Evolutionary conservation across 2,329 filamentous ascomycete species (phyloP).

Genomic region (Epichloe aotearoae): DNA sequence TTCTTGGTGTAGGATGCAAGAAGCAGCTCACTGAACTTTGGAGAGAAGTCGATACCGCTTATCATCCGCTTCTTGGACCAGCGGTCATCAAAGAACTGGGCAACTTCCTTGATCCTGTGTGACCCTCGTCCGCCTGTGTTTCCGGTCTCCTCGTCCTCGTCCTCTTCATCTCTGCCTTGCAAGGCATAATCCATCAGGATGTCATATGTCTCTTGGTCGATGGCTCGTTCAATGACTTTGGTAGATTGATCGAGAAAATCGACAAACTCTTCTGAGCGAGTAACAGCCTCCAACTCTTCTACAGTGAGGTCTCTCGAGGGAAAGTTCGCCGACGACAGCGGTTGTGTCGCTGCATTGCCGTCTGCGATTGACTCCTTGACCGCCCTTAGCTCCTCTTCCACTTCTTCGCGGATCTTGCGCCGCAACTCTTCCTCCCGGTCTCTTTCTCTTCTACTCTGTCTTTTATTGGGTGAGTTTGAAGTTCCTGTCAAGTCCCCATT

Average conservation of each 20-base stretch:
- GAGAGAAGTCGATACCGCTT: slow-evolving; percentile 87
- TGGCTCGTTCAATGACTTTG: slow-evolving; percentile 89
- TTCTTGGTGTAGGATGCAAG: slow-evolving; percentile 97
- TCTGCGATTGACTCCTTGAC: slow-evolving; percentile 48
- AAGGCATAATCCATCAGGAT: slow-evolving; percentile 89
- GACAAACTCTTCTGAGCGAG: slow-evolving; percentile 82
- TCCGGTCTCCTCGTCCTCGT: slow-evolving; percentile 68
- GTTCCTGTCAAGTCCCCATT: slow-evolving; percentile 43
- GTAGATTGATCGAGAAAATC: slow-evolving; percentile 92
- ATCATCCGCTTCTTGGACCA: slow-evolving; percentile 98
- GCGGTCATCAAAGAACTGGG: slow-evolving; percentile 86
- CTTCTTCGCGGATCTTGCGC: slow-evolving; percentile 70
- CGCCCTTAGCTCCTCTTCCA: slow-evolving; percentile 80
- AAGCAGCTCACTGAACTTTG: slow-evolving; percentile 86
- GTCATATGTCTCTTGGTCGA: slow-evolving; percentile 86
- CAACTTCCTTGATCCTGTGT: slow-evolving; percentile 69
- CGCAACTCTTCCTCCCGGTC: slow-evolving; percentile 83
- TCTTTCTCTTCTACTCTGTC: slow-evolving; percentile 63
- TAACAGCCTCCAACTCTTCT: slow-evolving; percentile 83
- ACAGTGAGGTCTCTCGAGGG: slow-evolving; percentile 66
- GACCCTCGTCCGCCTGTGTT: slow-evolving; percentile 59
- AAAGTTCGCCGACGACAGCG: slow-evolving; percentile 39
- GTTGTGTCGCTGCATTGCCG: slow-evolving; percentile 15
- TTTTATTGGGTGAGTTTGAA: slow-evolving; percentile 52
- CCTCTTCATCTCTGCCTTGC: slow-evolving; percentile 59